Evolutionary conservation across 1,139 yeast genomes (phyloP).

Genomic region (Diutina catenulata): DNA sequence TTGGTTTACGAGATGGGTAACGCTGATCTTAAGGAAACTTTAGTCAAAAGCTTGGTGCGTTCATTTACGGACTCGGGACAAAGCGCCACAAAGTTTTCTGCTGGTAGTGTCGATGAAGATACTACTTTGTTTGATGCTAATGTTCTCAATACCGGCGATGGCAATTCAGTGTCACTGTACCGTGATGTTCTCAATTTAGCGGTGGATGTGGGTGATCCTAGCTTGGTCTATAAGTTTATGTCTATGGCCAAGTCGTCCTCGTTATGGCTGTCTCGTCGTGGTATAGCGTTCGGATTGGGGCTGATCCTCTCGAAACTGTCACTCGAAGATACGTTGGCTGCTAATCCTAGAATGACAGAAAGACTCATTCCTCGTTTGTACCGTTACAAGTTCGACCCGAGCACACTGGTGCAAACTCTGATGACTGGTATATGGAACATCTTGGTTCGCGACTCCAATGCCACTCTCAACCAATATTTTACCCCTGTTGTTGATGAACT

Average conservation of each 20-base stretch:
- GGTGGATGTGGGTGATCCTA: constrained; percentile 90
- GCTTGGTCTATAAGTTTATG: constrained; percentile 90
- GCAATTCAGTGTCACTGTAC: constrained; percentile 70
- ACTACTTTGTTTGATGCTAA: constrained; percentile 84
- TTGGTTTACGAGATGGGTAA: constrained; percentile 74
- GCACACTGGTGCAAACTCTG: constrained; percentile 56
- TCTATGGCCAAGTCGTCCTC: constrained; percentile 81
- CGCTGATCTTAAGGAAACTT: constrained; percentile 50
- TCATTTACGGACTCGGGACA: constrained; percentile 73
- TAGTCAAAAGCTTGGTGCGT: constrained; percentile 63
- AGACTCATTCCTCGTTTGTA: constrained; percentile 71
- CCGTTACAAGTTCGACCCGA: constrained; percentile 82
- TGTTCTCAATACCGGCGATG: constrained; percentile 65
- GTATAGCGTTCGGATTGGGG: constrained; percentile 89
- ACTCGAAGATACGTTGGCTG: constrained; percentile 47
- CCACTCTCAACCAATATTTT: constrained; percentile 42
- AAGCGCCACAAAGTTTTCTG: constrained; percentile 33
- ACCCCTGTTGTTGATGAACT: constrained; percentile 53
- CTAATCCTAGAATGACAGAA: constrained; percentile 42
- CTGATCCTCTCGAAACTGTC: constrained; percentile 72
- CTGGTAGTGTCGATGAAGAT: constrained; percentile 68
- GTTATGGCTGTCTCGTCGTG: constrained; percentile 86
- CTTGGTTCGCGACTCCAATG: constrained; percentile 49
- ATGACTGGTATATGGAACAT: constrained; percentile 88
- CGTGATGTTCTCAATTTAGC: constrained; percentile 78